A percentile compares a stretch with the other conserved stretches of the same genome.
Evolutionary conservation across 495 filamentous ascomycete genomes (phyloP).

Genomic region (Penicillium coffeae): DNA sequence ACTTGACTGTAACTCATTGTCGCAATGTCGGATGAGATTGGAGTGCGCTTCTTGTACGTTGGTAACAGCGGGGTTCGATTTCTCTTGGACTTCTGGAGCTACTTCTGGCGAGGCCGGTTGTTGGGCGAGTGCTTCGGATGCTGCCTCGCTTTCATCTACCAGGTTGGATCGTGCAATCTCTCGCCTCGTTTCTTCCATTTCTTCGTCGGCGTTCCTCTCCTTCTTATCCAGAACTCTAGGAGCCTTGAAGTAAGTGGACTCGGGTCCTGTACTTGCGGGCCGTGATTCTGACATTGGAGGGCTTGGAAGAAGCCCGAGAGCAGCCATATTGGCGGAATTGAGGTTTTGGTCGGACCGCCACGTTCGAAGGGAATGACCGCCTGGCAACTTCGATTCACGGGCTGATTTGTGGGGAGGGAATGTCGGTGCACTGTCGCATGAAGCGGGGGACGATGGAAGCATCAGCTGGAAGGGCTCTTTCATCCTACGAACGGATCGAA

Average conservation of each 20-base stretch:
- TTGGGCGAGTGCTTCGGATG: slow-evolving; percentile 9
- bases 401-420: slow-evolving; percentile 15
- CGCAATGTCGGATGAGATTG: slow-evolving; percentile 31
- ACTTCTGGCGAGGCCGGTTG: slow-evolving; percentile 14
- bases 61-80: slow-evolving; percentile 9
- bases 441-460: slow-evolving; percentile 33
- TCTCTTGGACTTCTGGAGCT: neutral
- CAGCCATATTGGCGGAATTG: slow-evolving; percentile 27
- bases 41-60: slow-evolving; percentile 42
- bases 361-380: slow-evolving; percentile 31
- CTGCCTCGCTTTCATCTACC: neutral
- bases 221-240: slow-evolving; percentile 8
- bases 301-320: slow-evolving; percentile 41
- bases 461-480: slow-evolving; percentile 44
- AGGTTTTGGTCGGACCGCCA: slow-evolving; percentile 45
- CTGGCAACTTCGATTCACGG: slow-evolving; percentile 12
- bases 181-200: slow-evolving; percentile 9
- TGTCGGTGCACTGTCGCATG: slow-evolving; percentile 21
- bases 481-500: slow-evolving; percentile 46
- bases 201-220: neutral
- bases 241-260: slow-evolving; percentile 33
- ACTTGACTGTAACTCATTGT: slow-evolving; percentile 12
- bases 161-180: neutral
- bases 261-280: slow-evolving; percentile 24
- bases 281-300: slow-evolving; percentile 39